phyloP scores from a whole-genome alignment of 1,139 yeast genomes.

The Komagataea norvegica region DNA sequence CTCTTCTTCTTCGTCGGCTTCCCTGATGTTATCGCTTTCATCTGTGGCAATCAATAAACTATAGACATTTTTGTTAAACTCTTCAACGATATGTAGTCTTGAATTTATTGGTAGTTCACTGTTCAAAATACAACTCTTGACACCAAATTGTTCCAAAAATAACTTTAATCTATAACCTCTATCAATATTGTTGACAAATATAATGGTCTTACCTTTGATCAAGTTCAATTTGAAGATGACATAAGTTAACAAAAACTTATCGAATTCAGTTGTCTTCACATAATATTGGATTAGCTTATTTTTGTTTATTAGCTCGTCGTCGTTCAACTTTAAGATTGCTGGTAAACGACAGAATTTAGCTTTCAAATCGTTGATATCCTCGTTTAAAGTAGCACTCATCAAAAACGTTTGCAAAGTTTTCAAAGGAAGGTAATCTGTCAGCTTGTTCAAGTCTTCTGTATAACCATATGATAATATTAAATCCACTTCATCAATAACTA shows the following conservation, averaged over 20 bases:
- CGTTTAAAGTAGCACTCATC: conserved; percentile 95
- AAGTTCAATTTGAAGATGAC: conserved; percentile 86
- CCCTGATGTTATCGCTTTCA: conserved; percentile 61
- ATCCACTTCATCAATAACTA: conserved; percentile 96
- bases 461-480: conserved; percentile 87
- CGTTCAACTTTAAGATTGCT: conserved; percentile 74
- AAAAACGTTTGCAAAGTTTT: conserved; percentile 82
- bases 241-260: conserved; percentile 83
- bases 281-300: conserved; percentile 76
- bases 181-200: conserved; percentile 91
- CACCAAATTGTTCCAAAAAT: conserved; percentile 92
- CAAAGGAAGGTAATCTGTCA: conserved; percentile 61
- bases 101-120: conserved; percentile 93
- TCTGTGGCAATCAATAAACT: conserved; percentile 91
- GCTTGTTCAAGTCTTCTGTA: conserved; percentile 69
- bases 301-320: conserved; percentile 50
- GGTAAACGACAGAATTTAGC: conserved; percentile 77
- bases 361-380: conserved; percentile 77
- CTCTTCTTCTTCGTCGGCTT: conserved; percentile 46
- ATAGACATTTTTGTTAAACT: conserved; percentile 87
- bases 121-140: conserved; percentile 81
- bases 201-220: conserved; percentile 85
- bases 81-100: conserved; percentile 90
- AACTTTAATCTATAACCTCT: conserved; percentile 90
- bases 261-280: conserved; percentile 83